Evolutionary conservation across 345 rosid species (phyloP), one percentile per base, ranked within the genome.

Genomic region (Nasturtium officinale): DNA sequence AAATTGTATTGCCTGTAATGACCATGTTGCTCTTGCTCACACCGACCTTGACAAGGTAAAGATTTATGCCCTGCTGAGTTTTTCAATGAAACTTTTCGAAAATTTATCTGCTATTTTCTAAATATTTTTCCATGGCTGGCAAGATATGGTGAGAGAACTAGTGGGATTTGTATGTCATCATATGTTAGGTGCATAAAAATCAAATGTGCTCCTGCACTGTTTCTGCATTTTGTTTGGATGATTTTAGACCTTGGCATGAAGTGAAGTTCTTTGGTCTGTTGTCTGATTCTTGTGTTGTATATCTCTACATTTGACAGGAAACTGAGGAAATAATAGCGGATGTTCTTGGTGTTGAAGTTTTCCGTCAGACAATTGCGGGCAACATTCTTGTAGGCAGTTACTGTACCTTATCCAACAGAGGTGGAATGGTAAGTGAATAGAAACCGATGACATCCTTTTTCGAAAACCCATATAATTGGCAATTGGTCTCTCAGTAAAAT

Each of bases 311-410:
- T 33, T 65, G 52, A 17, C 56, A 87, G 97, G 90, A 90, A 80
- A 96, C 98, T 0, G 99, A 92, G 80, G 98, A 96, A 77, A 79
- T 92, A 50, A 90, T 90, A 58, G 91, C 96, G 0, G 98, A 96
- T 83, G 99, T 90, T 72, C 98, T 96, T 61, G 96, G 94, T 9
- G 98, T 92, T 40, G 99, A 96, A 83, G 98, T 90, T 45, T 92
- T 92, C 69, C 82, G 98, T 79, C 98, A 91, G 87, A 90, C 97
- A 7, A 83, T 92, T 72, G 97, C 97, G 4, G 98, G 97, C 69
- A 92, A 89, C 74, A 89, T 89, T 82, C 96, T 91, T 17, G 96
- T 90, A 8, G 97, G 99, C 56, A 96, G 97, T 87, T 90, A 83
- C 81, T 89, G 98, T 75, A 58, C 87, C 73, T 80, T 96, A 63